phyloP scores from a whole-genome alignment of 2,329 filamentous ascomycete genomes.

The Diaporthe citriasiana region DNA sequence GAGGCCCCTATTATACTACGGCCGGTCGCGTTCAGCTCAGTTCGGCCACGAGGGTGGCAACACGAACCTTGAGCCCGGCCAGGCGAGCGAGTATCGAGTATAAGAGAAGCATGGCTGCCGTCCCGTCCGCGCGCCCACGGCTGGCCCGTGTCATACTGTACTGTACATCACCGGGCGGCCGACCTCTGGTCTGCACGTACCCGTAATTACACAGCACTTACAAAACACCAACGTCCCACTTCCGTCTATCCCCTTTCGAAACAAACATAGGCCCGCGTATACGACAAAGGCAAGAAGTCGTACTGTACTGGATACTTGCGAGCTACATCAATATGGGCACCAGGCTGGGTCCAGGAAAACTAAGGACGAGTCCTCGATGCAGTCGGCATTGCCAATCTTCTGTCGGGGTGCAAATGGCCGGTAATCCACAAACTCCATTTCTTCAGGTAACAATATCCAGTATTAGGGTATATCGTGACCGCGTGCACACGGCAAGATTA shows the following conservation, averaged over 20 bases:
- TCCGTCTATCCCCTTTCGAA: slow-evolving; percentile 3
- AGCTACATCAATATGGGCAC: not conserved
- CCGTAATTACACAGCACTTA: slow-evolving; percentile 24
- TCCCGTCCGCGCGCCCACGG: not conserved
- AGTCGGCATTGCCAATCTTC: not conserved
- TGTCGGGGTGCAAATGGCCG: slow-evolving; percentile 7
- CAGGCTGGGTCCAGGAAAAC: too few species aligned
- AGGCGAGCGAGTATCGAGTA: not conserved
- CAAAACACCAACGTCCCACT: not conserved
- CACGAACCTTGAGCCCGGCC: not conserved
- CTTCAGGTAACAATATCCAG: not conserved
- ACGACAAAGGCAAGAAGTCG: not conserved
- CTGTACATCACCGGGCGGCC: not conserved
- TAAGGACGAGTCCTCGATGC: not conserved
- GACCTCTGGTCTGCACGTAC: slow-evolving; percentile 4
- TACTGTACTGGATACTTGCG: slow-evolving; percentile 33
- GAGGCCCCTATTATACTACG: not conserved
- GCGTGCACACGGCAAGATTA: too few species aligned
- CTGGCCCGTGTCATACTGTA: not conserved
- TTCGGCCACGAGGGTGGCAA: not conserved
- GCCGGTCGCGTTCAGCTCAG: not conserved
- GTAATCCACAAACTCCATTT: not conserved
- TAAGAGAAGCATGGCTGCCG: not conserved
- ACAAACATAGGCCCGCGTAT: not conserved
- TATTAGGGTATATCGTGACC: too few species aligned